Conservation (phyloP, 1,139 yeast species). For the Pichia kudriavzevii region DNA sequence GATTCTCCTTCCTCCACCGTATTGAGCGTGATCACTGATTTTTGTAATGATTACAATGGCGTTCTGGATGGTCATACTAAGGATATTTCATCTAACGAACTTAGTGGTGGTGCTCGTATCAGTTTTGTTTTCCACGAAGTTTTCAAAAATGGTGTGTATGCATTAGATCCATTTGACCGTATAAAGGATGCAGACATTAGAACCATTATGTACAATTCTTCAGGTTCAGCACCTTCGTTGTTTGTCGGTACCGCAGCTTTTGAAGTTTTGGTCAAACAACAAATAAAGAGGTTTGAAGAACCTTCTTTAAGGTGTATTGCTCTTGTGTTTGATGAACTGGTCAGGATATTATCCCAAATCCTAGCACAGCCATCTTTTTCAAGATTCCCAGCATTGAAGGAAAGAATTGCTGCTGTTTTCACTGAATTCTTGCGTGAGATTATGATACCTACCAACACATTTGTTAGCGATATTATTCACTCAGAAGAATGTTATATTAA, state of each 20-base stretch:
- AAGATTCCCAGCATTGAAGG: slow-evolving; percentile 86
- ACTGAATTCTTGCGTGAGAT: slow-evolving; percentile 76
- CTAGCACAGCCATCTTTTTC: slow-evolving; percentile 73
- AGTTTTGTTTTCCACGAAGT: slow-evolving; percentile 97
- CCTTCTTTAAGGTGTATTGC: slow-evolving; percentile 86
- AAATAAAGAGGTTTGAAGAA: slow-evolving; percentile 89
- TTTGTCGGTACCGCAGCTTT: slow-evolving; percentile 98
- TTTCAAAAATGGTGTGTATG: slow-evolving; percentile 84
- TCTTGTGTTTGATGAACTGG: slow-evolving; percentile 89
- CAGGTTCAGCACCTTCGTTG: slow-evolving; percentile 95
- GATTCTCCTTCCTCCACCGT: slow-evolving; percentile 89
- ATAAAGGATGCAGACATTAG: slow-evolving; percentile 95
- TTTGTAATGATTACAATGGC: slow-evolving; percentile 85
- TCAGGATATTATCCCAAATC: slow-evolving; percentile 81
- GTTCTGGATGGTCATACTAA: slow-evolving; percentile 90
- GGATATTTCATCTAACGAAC: slow-evolving; percentile 77
- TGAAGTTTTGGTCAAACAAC: slow-evolving; percentile 93
- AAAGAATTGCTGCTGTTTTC: slow-evolving; percentile 72
- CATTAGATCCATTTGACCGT: slow-evolving; percentile 95
- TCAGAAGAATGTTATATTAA: slow-evolving; percentile 92
- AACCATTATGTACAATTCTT: slow-evolving; percentile 94
- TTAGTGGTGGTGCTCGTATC: slow-evolving; percentile 97
- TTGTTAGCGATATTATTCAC: slow-evolving; percentile 73
- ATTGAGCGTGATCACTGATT: slow-evolving; percentile 83
- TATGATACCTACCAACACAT: slow-evolving; percentile 74